Percentiles rank a stretch among this genome's conserved stretches.
These are phyloP conservation scores for Nigrospora osmanthi DNA, from an alignment of 2,329 filamentous ascomycete species.

Conservation along the genomic window DNA sequence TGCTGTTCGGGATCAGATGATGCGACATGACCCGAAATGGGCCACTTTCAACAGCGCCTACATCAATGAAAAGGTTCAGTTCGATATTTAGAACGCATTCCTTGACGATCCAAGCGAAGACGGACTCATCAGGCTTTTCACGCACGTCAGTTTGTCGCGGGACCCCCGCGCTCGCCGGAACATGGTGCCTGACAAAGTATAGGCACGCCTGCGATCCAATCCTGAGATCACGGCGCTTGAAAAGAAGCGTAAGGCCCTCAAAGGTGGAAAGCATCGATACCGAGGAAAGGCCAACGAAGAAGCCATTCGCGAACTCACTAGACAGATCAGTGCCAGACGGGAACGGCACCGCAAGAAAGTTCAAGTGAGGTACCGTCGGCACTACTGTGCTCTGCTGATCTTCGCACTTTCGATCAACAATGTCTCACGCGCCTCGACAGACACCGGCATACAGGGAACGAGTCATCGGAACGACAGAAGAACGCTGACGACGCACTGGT, in stretches of 20 bases:
- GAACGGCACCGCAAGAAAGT: conserved; percentile 8
- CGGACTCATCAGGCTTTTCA: conserved; percentile 11
- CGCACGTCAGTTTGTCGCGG: conserved; percentile 16
- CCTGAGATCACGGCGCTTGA: conserved; percentile 16
- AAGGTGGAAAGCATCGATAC: conserved; percentile 15
- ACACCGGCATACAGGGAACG: too few species aligned
- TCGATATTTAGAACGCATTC: conserved; percentile 20
- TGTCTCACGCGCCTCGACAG: too few species aligned
- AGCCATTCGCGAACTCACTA: conserved; percentile 14
- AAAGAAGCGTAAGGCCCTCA: conserved; percentile 11
- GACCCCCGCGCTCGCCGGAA: conserved; percentile 16
- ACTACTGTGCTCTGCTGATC: conserved; percentile 16
- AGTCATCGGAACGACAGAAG: too few species aligned
- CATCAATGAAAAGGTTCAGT: conserved; percentile 18
- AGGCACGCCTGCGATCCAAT: conserved; percentile 13
- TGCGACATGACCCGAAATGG: conserved; percentile 18
- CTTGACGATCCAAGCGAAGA: conserved; percentile 14
- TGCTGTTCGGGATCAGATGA: conserved; percentile 18
- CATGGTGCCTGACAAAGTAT: conserved; percentile 21
- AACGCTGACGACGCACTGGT: too few species aligned
- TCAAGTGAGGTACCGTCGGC: conserved; percentile 13
- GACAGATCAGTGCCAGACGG: conserved; percentile 12
- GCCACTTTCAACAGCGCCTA: conserved; percentile 18
- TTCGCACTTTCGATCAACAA: too few species aligned
- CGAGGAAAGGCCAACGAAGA: conserved; percentile 12